Evolutionary conservation across 352 stramenopile genomes (phyloP), one percentile per base, ranked within the genome.

Genomic region (Lagenidium sp.): DNA sequence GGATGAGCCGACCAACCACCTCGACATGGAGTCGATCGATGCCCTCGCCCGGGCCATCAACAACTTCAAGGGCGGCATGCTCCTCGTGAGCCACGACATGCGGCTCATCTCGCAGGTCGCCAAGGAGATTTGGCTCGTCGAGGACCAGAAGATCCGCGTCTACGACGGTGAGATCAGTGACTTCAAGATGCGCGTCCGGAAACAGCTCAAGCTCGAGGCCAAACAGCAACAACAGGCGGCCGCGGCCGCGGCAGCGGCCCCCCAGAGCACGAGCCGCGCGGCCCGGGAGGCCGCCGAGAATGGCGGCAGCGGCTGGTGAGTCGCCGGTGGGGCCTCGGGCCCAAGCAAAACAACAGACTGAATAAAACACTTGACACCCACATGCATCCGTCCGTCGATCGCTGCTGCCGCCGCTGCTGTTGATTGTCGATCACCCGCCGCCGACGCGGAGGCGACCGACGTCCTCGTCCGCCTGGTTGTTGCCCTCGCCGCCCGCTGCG

Each of bases 31-130:
- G 65, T 89, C 84, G 43, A 99, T 99, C 58, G 96, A 99, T 68
- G 91, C 94, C 16, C 68, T 99, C 25, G 96, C 96, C 16, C 91
- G 96, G 25, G 96, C 95, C 16, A 97, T 99, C 50, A 98, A 99
- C 68, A 80, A 97, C 41, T 99, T 99, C 66, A 61, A 91, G 49
- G 96, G 96, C 53, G 96, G 95, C 28, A 90, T 99, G 68, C 76
- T 99, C 12, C 75, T 99, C 30, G 96, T 99, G 26, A 97, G 82
- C 46, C 96, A 99, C 83, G 96, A 99, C 84, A 98, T 99, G 94
- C 83, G 96, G 41, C 75, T 99, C 41, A 98, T 99, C 60, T 96
- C 85, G 45, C 92, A 98, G 64, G 97, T 98, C 41, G 96, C 96
- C 41, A 93, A 99, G 58, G 94, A 99, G 67, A 99, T 99, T 67